Evolutionary conservation across 257 asterid species (phyloP).

Genomic region (Phtheirospermum japonicum): DNA sequence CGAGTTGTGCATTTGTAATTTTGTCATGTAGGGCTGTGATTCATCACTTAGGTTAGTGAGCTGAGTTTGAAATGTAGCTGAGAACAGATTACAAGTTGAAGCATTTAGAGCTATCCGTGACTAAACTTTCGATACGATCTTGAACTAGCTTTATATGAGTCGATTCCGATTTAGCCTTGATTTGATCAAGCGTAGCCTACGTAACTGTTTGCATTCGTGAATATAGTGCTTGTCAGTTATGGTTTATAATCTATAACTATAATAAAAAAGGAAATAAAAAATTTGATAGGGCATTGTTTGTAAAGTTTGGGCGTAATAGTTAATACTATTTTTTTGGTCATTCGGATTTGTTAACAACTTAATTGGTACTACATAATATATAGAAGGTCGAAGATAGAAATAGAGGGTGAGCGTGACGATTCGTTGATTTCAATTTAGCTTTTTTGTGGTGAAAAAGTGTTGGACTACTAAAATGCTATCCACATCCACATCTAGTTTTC

Average conservation of each 20-base stretch:
- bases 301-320: not conserved
- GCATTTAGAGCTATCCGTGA: not conserved
- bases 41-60: no score
- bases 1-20: no score
- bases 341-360: not conserved
- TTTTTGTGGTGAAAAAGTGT: not conserved
- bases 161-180: constrained; percentile 6
- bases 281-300: no score
- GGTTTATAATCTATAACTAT: not conserved
- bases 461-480: not conserved
- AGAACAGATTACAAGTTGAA: no score
- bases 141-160: constrained; percentile 13
- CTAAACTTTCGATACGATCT: not conserved
- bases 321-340: not conserved
- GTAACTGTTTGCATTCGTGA: constrained; percentile 4
- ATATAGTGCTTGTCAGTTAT: not conserved
- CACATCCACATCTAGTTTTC: not conserved
- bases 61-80: constrained; percentile 23
- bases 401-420: not conserved
- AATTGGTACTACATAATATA: constrained; percentile 1
- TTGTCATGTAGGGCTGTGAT: no score
- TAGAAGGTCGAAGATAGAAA: not conserved
- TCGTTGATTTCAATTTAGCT: not conserved
- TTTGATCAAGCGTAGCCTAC: no score
- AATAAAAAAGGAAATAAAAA: not conserved